phyloP scores from a whole-genome alignment of 2,329 filamentous ascomycete species.

The Colletotrichum noveboracense region DNA sequence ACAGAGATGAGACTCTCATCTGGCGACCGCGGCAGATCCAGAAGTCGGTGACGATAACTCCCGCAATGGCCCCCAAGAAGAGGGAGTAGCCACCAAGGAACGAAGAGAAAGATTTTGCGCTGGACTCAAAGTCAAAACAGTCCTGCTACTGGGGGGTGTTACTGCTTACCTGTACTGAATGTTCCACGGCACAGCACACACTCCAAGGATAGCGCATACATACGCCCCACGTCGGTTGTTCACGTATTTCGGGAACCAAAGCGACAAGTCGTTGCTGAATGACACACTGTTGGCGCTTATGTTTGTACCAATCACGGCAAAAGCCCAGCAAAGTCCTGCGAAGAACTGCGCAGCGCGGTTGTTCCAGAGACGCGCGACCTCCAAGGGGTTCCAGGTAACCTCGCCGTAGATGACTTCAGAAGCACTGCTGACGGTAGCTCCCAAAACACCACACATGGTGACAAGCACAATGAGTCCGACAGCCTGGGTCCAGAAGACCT shows the following conservation, averaged over 20 bases:
- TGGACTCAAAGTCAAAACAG: conserved; percentile 1
- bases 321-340: conserved; percentile 29
- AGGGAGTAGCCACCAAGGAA: conserved; percentile 40
- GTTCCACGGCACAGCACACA: conserved; percentile 24
- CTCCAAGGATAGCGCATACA: conserved; percentile 29
- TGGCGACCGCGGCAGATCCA: conserved; percentile 40
- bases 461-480: conserved; percentile 19
- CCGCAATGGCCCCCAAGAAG: conserved; percentile 42
- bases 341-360: conserved; percentile 36
- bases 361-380: conserved; percentile 30
- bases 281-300: conserved; percentile 57
- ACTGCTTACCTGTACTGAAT: conserved; percentile 16
- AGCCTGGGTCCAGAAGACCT: conserved; percentile 23
- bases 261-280: conserved; percentile 58
- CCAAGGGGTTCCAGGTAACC: conserved; percentile 32
- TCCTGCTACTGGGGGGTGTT: conserved; percentile 18
- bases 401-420: conserved; percentile 26
- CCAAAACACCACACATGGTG: conserved; percentile 46
- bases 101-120: conserved; percentile 19
- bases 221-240: conserved; percentile 55
- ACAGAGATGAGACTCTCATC: conserved; percentile 40
- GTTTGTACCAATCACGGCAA: conserved; percentile 58
- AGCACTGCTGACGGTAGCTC: conserved; percentile 49
- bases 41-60: conserved; percentile 41
- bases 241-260: conserved; percentile 55